Evolutionary conservation across 1,284 basidiomycete genomes (phyloP), one percentile per base, ranked within the genome.

Genomic region (Inonotus obliquus): DNA sequence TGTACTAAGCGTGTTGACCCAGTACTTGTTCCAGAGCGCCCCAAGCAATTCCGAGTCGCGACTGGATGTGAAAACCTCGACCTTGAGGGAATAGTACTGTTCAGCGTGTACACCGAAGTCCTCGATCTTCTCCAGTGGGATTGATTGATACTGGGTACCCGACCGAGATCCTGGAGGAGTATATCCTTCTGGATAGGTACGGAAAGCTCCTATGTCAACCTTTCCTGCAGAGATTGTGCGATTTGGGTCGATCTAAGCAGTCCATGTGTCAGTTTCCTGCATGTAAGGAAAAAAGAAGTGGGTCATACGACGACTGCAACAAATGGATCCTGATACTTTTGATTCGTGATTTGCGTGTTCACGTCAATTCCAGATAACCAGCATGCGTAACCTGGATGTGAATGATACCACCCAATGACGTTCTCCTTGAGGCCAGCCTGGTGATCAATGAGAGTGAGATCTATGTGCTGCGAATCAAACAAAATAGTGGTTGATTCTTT

Each of bases 71-170:
- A 98, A 99, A 59, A 97, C 90, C 73, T 96, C 91, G 23, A 99
- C 88, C 51, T 96, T 93, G 23, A 99, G 82, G 17, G 87, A 89
- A 73, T 99, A 99, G 74, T 99, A 99, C 65, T 93, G 85, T 70
- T 92, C 91, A n/a, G 96, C 95, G 71, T 99, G 96, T 2, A 97
- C 96, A 72, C 96, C 96, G 70, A 97, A 98, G 72, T 98, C 95
- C 74, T 97, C 95, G 63, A 98, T 95, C 79, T 97, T 97, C 76
- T 82, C 86, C 45, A 96, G 81, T 0, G 96, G 96, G 66, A 98
- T 96, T 51, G 89, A 93, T 73, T 98, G 96, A 70, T 97, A 97
- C 72, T 94, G 92, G 7, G 87, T 85, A n/a, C 81, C 73, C 0
- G 84, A 79, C 32, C 51, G 51, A 19, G 81, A 74, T 66, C 81